Base-by-base conservation (phyloP, 345 rosid species). In the Lepidium didymum region DNA sequence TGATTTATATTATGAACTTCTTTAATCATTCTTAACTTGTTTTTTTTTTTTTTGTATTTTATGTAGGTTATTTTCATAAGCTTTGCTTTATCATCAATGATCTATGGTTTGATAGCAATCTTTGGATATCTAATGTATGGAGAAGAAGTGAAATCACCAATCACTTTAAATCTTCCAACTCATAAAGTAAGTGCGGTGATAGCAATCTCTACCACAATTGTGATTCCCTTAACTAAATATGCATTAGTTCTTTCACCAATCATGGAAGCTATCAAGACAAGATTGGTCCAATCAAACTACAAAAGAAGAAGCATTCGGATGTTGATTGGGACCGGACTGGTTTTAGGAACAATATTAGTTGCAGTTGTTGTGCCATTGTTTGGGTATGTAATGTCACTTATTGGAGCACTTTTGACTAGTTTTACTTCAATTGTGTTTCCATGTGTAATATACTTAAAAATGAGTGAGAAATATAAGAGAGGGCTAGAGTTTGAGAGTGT, bases 111-210 rank as follows among this genome's bases (percentile, higher is more conserved):
- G 15, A 44, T 62, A 37, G 67, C 54, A 44, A 62, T 62, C 31
- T 44, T 62, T 4, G 67, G 41, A 44, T 62, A 44, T 44, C 40
- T 62, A 7, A 62, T 62, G 67, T 62, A 43, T 46, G 67, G 67
- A 62, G 38, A 29, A 44, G 40, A 62, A 10, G 54, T 62, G 25
- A 14, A 62, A 46, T 62, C 67, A 29, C 67, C 45, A 29, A 62
- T 62, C 41, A 62, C 67, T 43, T 44, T 62, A 44, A 34, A 62
- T 25, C 67, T 62, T 62, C 67, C 67, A 29, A 62, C 67, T 15
- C 51, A 44, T 14, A 62, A 62, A 13, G 27, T 62, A 15, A 62
- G 67, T 7, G 25, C 67, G 15, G 7, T 43, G 29, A 62, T 62
- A 62, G 67, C 67, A 44, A 62, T 62, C 14, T 27, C 38, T 33